Conservation (phyloP, 768 basidiomycete genomes). For the Auricularia sp. region DNA sequence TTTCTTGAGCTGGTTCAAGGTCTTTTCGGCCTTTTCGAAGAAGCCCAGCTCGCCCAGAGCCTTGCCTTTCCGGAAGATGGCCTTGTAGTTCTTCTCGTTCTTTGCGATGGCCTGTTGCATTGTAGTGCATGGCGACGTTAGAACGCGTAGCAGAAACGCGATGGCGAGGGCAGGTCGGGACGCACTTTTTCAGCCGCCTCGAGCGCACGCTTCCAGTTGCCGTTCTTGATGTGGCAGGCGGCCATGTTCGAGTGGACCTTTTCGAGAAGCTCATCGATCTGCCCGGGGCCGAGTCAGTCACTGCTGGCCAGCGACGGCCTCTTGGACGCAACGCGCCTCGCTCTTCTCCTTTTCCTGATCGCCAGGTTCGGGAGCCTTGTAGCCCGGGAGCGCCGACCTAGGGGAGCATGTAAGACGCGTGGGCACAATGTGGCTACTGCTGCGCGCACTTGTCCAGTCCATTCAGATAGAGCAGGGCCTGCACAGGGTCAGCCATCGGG, state of each 20-base stretch:
- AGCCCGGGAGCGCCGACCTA: slow-evolving; percentile 8
- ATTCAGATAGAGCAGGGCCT: slow-evolving; percentile 64
- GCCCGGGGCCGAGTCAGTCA: background rate
- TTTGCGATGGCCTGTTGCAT: slow-evolving; percentile 52
- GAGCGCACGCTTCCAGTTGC: slow-evolving; percentile 67
- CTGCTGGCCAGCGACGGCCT: background rate
- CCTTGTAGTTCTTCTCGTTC: slow-evolving; percentile 70
- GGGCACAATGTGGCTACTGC: background rate
- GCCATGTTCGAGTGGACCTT: slow-evolving; percentile 82
- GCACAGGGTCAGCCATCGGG: slow-evolving; percentile 5
- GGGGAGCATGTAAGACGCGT: background rate
- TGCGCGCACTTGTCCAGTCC: slow-evolving; percentile 68
- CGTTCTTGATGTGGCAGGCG: slow-evolving; percentile 70
- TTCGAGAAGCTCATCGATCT: slow-evolving; percentile 69
- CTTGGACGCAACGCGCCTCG: slow-evolving; percentile 35
- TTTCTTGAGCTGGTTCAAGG: slow-evolving; percentile 53
- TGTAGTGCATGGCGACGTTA: background rate
- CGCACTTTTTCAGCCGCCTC: slow-evolving; percentile 74
- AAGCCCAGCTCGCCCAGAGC: slow-evolving; percentile 67
- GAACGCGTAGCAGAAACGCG: background rate
- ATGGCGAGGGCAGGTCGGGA: background rate
- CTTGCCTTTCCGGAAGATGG: slow-evolving; percentile 71
- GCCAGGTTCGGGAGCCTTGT: background rate
- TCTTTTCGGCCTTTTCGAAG: slow-evolving; percentile 59
- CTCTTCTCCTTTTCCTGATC: slow-evolving; percentile 43